Conservation (phyloP, 305 asterid genomes). For the Fraxinus latifolia region DNA sequence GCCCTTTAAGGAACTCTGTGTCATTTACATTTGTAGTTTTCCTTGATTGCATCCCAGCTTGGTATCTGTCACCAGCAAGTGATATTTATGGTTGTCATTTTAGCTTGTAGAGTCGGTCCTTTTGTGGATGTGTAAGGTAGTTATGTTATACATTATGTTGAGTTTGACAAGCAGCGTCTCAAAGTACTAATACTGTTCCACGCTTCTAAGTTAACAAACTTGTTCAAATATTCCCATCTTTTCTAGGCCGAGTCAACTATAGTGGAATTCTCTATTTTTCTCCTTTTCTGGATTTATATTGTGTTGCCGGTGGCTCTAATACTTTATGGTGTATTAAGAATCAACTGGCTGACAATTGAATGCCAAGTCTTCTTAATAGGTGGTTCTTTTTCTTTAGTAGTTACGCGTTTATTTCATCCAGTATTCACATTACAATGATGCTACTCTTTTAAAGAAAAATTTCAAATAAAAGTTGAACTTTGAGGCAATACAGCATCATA, state of each 20-base stretch:
- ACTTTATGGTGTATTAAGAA: neutral
- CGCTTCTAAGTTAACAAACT: no score
- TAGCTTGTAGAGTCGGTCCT: neutral
- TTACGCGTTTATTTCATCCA: neutral
- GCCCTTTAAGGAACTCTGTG: neutral
- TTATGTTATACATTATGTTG: neutral
- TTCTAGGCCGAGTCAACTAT: neutral
- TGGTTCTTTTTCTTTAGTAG: neutral
- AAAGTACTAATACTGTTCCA: neutral
- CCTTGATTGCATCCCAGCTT: neutral
- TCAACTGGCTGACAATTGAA: neutral
- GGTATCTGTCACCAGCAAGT: neutral
- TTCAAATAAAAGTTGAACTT: neutral
- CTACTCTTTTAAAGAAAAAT: neutral
- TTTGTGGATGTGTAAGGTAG: neutral
- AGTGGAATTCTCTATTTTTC: neutral
- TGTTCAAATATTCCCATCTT: neutral
- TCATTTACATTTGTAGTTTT: no score
- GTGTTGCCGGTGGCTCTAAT: neutral
- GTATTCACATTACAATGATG: neutral
- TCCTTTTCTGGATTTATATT: neutral
- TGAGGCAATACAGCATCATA: neutral
- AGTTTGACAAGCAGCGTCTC: neutral
- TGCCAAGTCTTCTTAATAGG: neutral
- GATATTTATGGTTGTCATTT: neutral